These are phyloP conservation scores for Albifimbria verrucaria DNA, from an alignment of 2,329 filamentous ascomycete genomes.

Conservation along the genomic window DNA sequence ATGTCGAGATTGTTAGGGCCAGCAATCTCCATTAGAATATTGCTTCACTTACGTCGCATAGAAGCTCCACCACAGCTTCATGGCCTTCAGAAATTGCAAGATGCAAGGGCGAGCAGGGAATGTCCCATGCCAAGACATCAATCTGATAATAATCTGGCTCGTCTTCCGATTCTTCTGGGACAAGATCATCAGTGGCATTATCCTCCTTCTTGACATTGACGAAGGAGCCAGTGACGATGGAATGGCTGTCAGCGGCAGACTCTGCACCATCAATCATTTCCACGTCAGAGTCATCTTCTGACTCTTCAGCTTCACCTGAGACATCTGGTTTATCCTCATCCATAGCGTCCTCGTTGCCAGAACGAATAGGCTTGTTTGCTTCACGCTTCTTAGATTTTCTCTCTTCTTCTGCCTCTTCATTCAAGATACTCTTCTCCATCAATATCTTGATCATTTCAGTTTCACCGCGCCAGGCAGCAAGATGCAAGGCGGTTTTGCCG, in stretches of 20 bases:
- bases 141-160: conserved; percentile 79
- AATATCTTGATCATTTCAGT: conserved; percentile 68
- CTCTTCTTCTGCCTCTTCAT: conserved; percentile 64
- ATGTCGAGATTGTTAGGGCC: not conserved
- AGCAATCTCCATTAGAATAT: not conserved
- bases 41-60: conserved; percentile 52
- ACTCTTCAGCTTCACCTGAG: conserved; percentile 16
- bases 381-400: conserved; percentile 44
- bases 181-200: conserved; percentile 32
- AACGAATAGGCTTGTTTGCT: conserved; percentile 20
- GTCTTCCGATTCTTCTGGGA: conserved; percentile 53
- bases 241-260: conserved; percentile 48
- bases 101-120: conserved; percentile 70
- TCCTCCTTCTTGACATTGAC: conserved; percentile 56
- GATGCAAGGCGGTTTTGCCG: conserved; percentile 77
- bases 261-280: conserved; percentile 43
- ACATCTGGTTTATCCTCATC: conserved; percentile 6
- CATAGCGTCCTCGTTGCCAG: conserved; percentile 5
- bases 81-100: conserved; percentile 75
- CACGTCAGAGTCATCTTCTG: conserved; percentile 38
- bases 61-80: conserved; percentile 61
- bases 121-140: conserved; percentile 78
- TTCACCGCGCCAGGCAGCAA: conserved; percentile 70
- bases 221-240: conserved; percentile 67
- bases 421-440: conserved; percentile 69